Conservation (phyloP, 805 yeast genomes). For the Candida bentonensis region DNA sequence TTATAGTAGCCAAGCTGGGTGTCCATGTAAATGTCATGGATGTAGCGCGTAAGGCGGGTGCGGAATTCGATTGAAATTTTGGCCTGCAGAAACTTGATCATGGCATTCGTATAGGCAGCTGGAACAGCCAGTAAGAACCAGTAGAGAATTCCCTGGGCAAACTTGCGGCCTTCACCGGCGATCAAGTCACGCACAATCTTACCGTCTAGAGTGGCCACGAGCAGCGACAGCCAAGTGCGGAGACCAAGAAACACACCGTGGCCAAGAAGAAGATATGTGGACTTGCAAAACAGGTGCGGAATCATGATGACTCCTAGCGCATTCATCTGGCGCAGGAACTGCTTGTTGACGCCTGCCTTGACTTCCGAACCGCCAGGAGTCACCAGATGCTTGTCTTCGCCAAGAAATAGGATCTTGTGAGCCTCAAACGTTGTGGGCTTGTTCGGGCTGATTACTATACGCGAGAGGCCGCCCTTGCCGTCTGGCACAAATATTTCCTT, state of each 20-base stretch:
- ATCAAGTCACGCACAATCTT: conserved; percentile 82
- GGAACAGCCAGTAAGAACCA: conserved; percentile 91
- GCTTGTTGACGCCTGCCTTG: conserved; percentile 32
- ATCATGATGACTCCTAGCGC: conserved; percentile 71
- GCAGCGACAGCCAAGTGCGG: conserved; percentile 74
- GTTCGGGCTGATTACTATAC: conserved; percentile 19
- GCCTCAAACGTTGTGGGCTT: conserved; percentile 18
- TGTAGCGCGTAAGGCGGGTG: conserved; percentile 67
- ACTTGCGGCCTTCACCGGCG: conserved; percentile 62
- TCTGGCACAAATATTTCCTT: conserved; percentile 16
- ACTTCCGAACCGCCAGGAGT: conserved; percentile 6
- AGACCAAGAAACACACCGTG: conserved; percentile 65
- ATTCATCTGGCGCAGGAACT: conserved; percentile 55
- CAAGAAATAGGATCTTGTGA: conserved; percentile 16
- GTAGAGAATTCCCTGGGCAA: conserved; percentile 60
- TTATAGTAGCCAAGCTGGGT: conserved; percentile 72
- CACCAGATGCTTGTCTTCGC: not conserved
- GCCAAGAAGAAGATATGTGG: conserved; percentile 46
- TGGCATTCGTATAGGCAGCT: conserved; percentile 83
- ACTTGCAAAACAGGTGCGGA: conserved; percentile 59
- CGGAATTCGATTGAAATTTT: conserved; percentile 72
- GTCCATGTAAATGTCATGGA: conserved; percentile 82
- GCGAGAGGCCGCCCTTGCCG: conserved; percentile 8
- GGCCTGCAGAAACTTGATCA: conserved; percentile 67
- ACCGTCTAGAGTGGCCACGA: conserved; percentile 84